These are phyloP conservation scores for Trichaptum fuscoviolaceum DNA, from an alignment of 768 basidiomycete genomes.

Conservation along the genomic window DNA sequence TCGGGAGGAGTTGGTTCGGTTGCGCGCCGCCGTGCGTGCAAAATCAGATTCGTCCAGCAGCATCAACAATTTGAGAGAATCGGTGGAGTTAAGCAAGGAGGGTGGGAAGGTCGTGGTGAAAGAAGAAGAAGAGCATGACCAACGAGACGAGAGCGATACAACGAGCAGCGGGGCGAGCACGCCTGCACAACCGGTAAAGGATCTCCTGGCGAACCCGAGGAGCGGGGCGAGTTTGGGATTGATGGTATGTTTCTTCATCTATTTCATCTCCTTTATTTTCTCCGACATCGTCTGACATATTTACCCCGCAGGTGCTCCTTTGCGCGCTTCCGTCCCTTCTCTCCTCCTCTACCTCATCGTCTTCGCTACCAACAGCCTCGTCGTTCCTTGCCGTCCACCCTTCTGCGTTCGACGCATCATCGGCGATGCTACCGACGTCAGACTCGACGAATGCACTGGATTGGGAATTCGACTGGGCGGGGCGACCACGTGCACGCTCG, in stretches of 20 bases:
- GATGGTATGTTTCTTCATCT: constrained; percentile 48
- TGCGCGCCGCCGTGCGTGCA: background rate
- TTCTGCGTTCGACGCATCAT: constrained; percentile 24
- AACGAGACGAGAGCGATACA: too few species aligned
- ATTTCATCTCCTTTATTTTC: constrained; percentile 13
- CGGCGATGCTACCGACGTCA: constrained; percentile 41
- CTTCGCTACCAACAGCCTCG: constrained; percentile 49
- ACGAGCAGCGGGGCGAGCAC: background rate
- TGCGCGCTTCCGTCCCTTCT: constrained; percentile 74
- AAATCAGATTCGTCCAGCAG: background rate
- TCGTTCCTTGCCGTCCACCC: constrained; percentile 42
- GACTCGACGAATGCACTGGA: constrained; percentile 28
- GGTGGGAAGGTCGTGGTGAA: background rate
- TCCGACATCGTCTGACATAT: background rate
- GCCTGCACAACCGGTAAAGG: background rate
- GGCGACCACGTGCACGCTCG: constrained; percentile 16
- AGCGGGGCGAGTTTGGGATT: constrained; percentile 57
- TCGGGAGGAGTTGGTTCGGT: background rate
- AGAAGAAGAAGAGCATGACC: background rate
- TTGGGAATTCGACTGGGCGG: constrained; percentile 15
- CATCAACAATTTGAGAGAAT: too few species aligned
- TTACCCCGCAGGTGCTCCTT: constrained; percentile 54
- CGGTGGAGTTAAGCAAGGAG: too few species aligned
- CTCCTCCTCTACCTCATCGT: constrained; percentile 48
- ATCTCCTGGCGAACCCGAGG: background rate